These are phyloP conservation scores for Chrysochromulina parva DNA, from an alignment of 78 protist species.

Conservation along the genomic window DNA sequence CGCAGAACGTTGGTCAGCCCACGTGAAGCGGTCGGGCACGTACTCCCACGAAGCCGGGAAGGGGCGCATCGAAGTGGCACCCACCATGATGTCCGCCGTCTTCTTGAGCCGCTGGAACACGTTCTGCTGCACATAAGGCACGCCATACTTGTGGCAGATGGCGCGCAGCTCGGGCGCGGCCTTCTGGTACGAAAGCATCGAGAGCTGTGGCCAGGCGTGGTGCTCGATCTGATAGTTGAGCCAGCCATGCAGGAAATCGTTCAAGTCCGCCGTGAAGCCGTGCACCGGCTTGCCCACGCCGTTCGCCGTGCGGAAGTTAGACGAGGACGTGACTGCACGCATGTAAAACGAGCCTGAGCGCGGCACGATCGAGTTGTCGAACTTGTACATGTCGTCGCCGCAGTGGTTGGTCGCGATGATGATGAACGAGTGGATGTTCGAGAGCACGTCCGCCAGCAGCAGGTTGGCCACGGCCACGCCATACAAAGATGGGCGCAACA, in stretches of 20 bases:
- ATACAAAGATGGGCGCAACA: neutral
- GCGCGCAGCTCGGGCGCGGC: constrained; percentile 31
- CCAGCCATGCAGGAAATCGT: constrained; percentile 60
- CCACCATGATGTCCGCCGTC: constrained; percentile 53
- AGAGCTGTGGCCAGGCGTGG: constrained; percentile 49
- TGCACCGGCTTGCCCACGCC: neutral
- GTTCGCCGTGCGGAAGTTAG: constrained; percentile 24
- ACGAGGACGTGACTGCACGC: constrained; percentile 43
- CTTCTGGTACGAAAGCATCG: constrained; percentile 42
- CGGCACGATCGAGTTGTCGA: constrained; percentile 1
- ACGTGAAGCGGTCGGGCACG: neutral
- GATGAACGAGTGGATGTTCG: constrained; percentile 55
- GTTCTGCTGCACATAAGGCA: constrained; percentile 52
- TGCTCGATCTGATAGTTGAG: constrained; percentile 67
- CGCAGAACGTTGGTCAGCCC: neutral
- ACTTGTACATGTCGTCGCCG: constrained; percentile 44
- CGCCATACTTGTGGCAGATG: constrained; percentile 54
- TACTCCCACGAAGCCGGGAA: constrained; percentile 22
- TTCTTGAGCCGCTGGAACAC: constrained; percentile 47
- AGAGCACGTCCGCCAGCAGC: constrained; percentile 41
- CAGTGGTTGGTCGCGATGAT: constrained; percentile 50
- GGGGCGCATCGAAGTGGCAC: constrained; percentile 36
- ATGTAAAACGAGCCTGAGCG: constrained; percentile 25
- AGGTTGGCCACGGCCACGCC: constrained; percentile 10
- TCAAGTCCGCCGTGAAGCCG: constrained; percentile 7